Evolutionary conservation across 148 eudicot genomes (phyloP), one percentile per base, ranked within the genome.

Genomic region (Silene uniflora): DNA sequence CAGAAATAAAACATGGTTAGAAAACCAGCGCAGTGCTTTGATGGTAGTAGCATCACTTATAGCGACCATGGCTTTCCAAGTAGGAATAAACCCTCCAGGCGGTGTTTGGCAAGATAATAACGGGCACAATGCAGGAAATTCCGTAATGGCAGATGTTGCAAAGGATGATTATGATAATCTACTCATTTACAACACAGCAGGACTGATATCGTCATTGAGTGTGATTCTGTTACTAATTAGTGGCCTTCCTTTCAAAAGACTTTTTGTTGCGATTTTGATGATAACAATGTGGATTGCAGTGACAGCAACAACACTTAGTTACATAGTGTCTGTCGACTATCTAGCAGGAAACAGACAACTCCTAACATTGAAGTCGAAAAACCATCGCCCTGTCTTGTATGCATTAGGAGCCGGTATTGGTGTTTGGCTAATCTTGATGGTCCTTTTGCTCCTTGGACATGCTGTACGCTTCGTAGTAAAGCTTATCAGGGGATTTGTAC

Each of bases 61-160:
- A 54, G 84, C 84, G 47, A 73, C 79, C 4, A 83, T 83, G 83
- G 83, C 86, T 21, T 83, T 83, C 66, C 73, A 73, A 69, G 78
- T 64, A 10, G 86, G 86, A 19, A 18, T 77, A 7, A 77, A 47
- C 68, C 86, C 86, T 18, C 86, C 83, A 1, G 86, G 86, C 10
- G 86, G 86, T 2, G 73, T 23, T 19, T 60, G 63, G 63, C 63
- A 60, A 25, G 63, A 61, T 49, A 17, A 18, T 6, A 4, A 4
- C 3, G 76, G 71, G 7, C 74, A 78, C 58, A 73, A 3, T 0
- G 82, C 80, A 71, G 82, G 85, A 0, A 7, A 17, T 5, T 46
- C 86, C 0, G 39, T 80, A 17, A 62, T 75, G 69, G 78, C 72
- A 3, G 29, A 64, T 18, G 27, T 24, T n/a, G 23, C 71, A 0